A percentile compares a stretch with the other conserved stretches of the same genome.
These are phyloP conservation scores for Naganishia vishniacii DNA, from an alignment of 768 basidiomycete genomes.

Conservation along the genomic window DNA sequence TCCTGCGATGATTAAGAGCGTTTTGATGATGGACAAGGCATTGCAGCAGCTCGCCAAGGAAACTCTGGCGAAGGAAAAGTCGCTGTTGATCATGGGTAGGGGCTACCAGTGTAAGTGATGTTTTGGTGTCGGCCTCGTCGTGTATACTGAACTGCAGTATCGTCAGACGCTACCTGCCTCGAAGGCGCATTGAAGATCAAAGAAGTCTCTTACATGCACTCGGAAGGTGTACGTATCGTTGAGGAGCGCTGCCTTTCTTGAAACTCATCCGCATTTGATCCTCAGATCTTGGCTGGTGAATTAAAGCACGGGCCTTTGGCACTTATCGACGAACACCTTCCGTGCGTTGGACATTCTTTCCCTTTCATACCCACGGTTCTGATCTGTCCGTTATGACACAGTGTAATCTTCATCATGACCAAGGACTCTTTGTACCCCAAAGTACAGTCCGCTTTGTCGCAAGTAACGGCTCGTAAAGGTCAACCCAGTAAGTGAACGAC, in stretches of 20 bases:
- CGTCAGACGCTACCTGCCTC: constrained; percentile 84
- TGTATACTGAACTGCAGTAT: not conserved
- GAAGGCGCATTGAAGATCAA: constrained; percentile 99
- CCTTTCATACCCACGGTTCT: not conserved
- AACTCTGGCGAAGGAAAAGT: constrained; percentile 63
- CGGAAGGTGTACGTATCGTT: constrained; percentile 49
- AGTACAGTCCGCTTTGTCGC: constrained; percentile 90
- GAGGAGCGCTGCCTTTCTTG: constrained; percentile 1
- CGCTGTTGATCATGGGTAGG: constrained; percentile 90
- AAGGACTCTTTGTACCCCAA: constrained; percentile 97
- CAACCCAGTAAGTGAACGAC: constrained; percentile 53
- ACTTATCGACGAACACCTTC: constrained; percentile 96
- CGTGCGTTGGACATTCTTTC: constrained; percentile 44
- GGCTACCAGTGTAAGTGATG: constrained; percentile 67
- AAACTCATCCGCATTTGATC: too few relatives aligned
- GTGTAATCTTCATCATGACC: constrained; percentile 96
- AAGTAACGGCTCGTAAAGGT: constrained; percentile 96
- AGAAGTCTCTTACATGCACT: constrained; percentile 80
- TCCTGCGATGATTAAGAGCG: constrained; percentile 77
- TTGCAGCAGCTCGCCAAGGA: constrained; percentile 79
- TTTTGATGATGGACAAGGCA: constrained; percentile 69
- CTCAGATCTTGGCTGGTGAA: constrained; percentile 90
- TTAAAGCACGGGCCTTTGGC: constrained; percentile 98
- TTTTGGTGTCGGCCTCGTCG: not conserved
- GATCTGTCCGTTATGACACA: constrained; percentile 17